A percentile compares a stretch with the other conserved stretches of the same genome.
Conservation (phyloP, 441 rosid species). For the Croton setiger region DNA sequence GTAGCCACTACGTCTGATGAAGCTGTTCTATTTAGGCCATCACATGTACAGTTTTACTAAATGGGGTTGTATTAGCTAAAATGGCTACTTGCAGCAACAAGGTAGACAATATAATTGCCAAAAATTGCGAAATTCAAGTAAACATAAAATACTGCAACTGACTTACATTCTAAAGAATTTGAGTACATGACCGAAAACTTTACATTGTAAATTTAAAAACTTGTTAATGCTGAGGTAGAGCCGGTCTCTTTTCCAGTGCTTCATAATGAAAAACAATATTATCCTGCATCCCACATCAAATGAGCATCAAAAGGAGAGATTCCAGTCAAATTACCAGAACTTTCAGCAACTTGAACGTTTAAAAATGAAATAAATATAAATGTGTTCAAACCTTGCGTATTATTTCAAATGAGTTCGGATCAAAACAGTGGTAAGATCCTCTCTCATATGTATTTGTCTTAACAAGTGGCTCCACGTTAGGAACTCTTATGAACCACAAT, state of each 20-base stretch:
- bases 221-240: conserved; percentile 59
- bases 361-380: background rate
- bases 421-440: conserved; percentile 87
- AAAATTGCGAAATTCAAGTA: conserved; percentile 30
- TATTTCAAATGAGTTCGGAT: conserved; percentile 66
- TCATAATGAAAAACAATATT: conserved; percentile 79
- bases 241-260: conserved; percentile 80
- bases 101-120: conserved; percentile 15
- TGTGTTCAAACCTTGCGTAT: conserved; percentile 57
- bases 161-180: conserved; percentile 40
- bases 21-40: background rate
- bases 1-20: background rate
- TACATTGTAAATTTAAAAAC: conserved; percentile 39
- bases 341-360: background rate
- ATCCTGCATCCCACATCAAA: conserved; percentile 57
- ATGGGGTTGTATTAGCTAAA: conserved; percentile 7
- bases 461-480: conserved; percentile 77
- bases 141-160: conserved; percentile 36
- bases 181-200: conserved; percentile 34
- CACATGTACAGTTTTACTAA: conserved; percentile 2
- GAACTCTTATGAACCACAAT: conserved; percentile 68
- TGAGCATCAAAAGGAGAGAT: background rate
- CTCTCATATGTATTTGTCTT: conserved; percentile 77
- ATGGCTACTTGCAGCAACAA: background rate
- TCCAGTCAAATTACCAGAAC: background rate